Evolutionary conservation across 1,284 basidiomycete species (phyloP).

Genomic region (Wallemia mellicola): DNA sequence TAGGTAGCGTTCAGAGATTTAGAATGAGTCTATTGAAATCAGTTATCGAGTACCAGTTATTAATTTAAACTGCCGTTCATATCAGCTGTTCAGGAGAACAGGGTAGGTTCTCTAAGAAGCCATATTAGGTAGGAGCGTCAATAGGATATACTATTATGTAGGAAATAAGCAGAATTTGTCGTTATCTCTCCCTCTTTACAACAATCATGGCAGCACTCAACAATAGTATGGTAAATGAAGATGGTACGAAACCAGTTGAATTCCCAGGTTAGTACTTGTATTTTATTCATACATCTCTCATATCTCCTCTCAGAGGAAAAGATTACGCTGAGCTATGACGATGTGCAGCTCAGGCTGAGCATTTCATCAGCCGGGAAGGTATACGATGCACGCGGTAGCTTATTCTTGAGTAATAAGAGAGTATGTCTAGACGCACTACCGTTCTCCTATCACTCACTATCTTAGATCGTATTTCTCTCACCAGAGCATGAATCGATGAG

Average conservation of each 20-base stretch:
- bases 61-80: no score
- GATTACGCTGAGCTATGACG: not conserved
- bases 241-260: not conserved
- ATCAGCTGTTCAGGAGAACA: no score
- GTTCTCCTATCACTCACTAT: not conserved
- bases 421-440: not conserved
- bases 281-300: not conserved
- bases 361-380: not conserved
- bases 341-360: not conserved
- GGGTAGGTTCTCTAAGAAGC: no score
- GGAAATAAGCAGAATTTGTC: not conserved
- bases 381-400: not conserved
- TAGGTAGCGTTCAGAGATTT: no score
- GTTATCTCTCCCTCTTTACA: not conserved
- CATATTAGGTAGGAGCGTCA: no score
- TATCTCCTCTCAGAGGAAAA: not conserved
- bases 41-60: no score
- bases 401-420: not conserved
- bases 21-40: not conserved
- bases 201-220: not conserved
- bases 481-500: not conserved
- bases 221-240: not conserved
- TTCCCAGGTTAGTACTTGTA: not conserved
- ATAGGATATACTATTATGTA: not conserved
- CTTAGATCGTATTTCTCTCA: not conserved